Base-by-base conservation (phyloP, 176 grass and related monocot species). In the Hordeum vulgare region DNA sequence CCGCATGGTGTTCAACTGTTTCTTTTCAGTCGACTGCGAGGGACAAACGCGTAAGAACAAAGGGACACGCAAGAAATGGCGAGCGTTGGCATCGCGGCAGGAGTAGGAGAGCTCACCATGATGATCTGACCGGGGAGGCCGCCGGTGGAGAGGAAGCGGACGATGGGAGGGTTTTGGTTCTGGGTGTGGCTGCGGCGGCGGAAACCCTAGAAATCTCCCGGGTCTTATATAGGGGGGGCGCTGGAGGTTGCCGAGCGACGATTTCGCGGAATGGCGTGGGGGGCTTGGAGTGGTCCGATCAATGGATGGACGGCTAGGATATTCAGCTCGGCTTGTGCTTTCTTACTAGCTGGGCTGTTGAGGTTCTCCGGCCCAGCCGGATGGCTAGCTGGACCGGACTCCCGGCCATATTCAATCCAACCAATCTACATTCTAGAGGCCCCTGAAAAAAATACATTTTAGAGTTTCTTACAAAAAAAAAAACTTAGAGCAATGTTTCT, bases 21-120 rank as follows among this genome's bases (percentile, higher is more conserved):
- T 89, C 87, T 84, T 89, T 69, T 84, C 81, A 49, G 87, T 84
- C 47, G 87, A 82, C 81, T 89, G 67, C 20, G 72, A 77, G 51
- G 28, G 40, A 20, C 74, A 34, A 69, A 54, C 24, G 23, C 57
- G 57, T 88, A 13, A 88, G 74, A 10, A 18, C 21, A 6, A 26
- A 27, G 3, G 9, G 37, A 58, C 45, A 23, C 21, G 24, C 39
- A 13, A 5, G 39, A 82, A 77, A 71, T 36, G 74, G 15, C 7
- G n/a, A 63, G 40, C 29, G 61, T 64, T 54, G 2, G n/a, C 47
- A 11, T 7, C 35, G 64, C 24, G 18, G 35, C 29, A 39, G 7
- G 37, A 3, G 18, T 27, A 10, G 20, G 2, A 14, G 28, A 36
- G 39, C 39, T 71, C 53, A 88, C 86, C 86, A 88, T 88, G 63